Evolutionary conservation across 257 asterid species (phyloP), one percentile per base, ranked within the genome.

Genomic region (Lantana camara): DNA sequence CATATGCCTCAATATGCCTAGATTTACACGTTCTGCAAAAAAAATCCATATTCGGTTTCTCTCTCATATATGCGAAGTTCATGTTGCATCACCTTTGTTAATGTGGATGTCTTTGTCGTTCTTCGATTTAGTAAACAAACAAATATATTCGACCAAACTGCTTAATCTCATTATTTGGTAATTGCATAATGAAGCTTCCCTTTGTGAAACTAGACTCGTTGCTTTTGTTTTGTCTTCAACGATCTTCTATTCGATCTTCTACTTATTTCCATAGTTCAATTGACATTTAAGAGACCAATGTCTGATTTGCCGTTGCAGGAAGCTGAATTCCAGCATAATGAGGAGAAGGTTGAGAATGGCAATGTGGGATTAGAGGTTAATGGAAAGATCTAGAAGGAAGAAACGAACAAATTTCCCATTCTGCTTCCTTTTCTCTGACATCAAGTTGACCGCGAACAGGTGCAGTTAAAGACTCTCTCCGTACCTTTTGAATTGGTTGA

Each of bases 261-360:
- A 30, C 12, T 55, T 29, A 2, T 9, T 20, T 7, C 34, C n/a
- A 12, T 20, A 4, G 22, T 60, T 40, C 22, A 44, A 14, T 40
- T 9, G 38, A 12, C 30, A 34, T 48, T 16, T 63, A 16, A 10
- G 57, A 67, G 46, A 32, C 46, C 55, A 4, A 60, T 55, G 49
- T 30, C 49, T 69, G 30, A 34, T 47, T 64, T 34, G 63, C 60
- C 34, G 52, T 15, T 77, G 74, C 81, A 81, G 88, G 82, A 75
- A 67, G 56, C 64, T 57, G 73, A 23, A 52, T 21, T 75, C 45
- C 68, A 8, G 47, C 66, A 61, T 51, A 45, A 38, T 17, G 73
- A 29, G 30, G 67, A 56, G 22, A 79, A 64, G n/a, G 63, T 45
- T 27, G 76, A 73, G 60, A 69, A 72, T 64, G 74, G 66, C 21